Percentiles rank a stretch among this genome's conserved stretches.
phyloP scores from a whole-genome alignment of 257 asterid species.

The Capsicum chinense region DNA sequence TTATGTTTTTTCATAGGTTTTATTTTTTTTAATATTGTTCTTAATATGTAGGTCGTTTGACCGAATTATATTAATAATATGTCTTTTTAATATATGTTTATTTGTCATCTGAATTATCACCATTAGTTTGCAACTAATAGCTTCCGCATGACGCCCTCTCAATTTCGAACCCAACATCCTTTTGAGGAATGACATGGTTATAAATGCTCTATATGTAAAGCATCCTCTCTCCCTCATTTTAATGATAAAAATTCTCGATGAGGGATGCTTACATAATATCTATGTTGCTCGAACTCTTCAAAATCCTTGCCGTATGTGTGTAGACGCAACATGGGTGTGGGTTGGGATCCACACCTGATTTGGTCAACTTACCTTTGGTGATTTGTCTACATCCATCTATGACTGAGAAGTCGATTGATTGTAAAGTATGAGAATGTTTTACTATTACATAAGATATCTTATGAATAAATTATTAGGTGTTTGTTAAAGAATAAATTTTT shows the following conservation, averaged over 20 bases:
- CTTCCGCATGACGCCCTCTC: no score
- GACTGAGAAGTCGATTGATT: not conserved
- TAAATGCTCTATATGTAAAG: not conserved
- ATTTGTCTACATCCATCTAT: not conserved
- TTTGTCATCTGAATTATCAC: no score
- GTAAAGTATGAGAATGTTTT: not conserved
- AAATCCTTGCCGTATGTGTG: not conserved
- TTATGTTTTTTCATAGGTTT: no score
- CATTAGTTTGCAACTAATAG: no score
- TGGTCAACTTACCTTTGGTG: not conserved
- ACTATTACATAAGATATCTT: not conserved
- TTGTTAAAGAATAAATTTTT: no score
- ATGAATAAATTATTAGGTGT: not conserved
- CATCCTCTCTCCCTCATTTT: not conserved
- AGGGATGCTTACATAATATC: not conserved
- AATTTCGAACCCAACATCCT: not conserved
- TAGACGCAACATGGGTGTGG: not conserved
- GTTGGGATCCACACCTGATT: not conserved
- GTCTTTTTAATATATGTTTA: no score
- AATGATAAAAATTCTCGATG: not conserved
- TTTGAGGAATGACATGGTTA: not conserved
- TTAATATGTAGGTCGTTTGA: no score
- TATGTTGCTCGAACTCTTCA: not conserved
- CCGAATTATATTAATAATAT: no score
- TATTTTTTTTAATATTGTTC: no score